Conservation (phyloP, 1,284 basidiomycete species). For the Sphagnurus paluster region DNA sequence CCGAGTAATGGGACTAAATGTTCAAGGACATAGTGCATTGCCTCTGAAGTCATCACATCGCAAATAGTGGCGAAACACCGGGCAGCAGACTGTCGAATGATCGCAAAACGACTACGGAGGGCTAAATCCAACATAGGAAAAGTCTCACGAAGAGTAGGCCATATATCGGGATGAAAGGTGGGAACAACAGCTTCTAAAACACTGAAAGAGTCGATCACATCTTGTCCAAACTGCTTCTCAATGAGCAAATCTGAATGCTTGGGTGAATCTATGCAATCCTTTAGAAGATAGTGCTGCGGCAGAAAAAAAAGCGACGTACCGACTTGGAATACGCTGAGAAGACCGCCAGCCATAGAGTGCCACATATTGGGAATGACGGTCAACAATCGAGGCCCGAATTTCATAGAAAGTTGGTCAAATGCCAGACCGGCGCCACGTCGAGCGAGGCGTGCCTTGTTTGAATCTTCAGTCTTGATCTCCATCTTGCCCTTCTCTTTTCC, state of each 20-base stretch:
- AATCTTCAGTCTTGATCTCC: constrained; percentile 47
- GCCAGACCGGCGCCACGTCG: constrained; percentile 85
- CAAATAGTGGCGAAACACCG: constrained; percentile 88
- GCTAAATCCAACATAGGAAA: constrained; percentile 80
- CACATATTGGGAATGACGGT: constrained; percentile 88
- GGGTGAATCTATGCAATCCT: constrained; percentile 42
- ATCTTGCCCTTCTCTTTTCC: constrained; percentile 44
- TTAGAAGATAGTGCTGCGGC: background rate
- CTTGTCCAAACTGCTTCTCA: constrained; percentile 80
- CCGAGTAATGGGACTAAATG: constrained; percentile 83
- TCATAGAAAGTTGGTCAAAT: constrained; percentile 75
- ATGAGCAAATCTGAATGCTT: constrained; percentile 62
- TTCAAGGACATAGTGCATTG: constrained; percentile 89
- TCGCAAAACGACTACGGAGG: constrained; percentile 82
- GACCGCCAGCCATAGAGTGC: constrained; percentile 85
- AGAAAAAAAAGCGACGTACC: constrained; percentile 39
- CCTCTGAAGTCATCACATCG: constrained; percentile 80
- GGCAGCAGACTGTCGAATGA: constrained; percentile 87
- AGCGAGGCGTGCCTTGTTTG: constrained; percentile 58
- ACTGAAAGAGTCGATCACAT: constrained; percentile 91
- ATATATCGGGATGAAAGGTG: constrained; percentile 72
- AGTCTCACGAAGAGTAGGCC: constrained; percentile 67
- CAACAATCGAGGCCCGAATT: constrained; percentile 78
- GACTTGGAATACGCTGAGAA: constrained; percentile 67
- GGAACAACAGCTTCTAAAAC: constrained; percentile 84